Conservation (phyloP, 129 eudicot species). For the Helichrysum umbraculigerum region DNA sequence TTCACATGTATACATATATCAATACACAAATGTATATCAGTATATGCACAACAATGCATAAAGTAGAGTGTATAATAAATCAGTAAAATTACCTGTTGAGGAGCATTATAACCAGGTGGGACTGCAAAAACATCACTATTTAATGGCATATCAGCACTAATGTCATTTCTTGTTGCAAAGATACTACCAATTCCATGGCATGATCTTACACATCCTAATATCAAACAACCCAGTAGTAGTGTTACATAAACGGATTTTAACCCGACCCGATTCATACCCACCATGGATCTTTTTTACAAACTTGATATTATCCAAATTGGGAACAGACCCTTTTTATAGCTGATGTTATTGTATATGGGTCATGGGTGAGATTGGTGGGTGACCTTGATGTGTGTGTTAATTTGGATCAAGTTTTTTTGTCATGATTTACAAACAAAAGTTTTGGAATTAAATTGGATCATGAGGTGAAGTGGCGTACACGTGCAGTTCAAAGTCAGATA, state of each 20-base stretch:
- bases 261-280: slow-evolving; percentile 22
- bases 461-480: slow-evolving; percentile 23
- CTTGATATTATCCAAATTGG: neutral
- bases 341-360: neutral
- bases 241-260: slow-evolving; percentile 25
- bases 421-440: neutral
- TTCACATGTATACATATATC: neutral
- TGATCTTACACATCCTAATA: slow-evolving; percentile 32
- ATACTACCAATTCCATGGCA: slow-evolving; percentile 59
- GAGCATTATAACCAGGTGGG: slow-evolving; percentile 83
- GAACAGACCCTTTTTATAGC: neutral
- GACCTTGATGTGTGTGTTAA: neutral
- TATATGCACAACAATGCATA: neutral
- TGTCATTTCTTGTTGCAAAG: slow-evolving; percentile 44
- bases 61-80: neutral
- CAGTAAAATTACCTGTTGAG: slow-evolving; percentile 65
- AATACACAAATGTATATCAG: too few relatives aligned
- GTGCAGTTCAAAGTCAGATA: neutral
- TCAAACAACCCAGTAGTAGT: slow-evolving; percentile 24
- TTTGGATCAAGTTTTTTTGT: neutral
- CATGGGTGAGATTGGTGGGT: neutral
- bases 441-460: neutral
- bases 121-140: slow-evolving; percentile 74
- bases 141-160: slow-evolving; percentile 72
- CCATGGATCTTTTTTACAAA: slow-evolving; percentile 22